Conservation (phyloP, 106 monocot species). For the Vanilla planifolia region DNA sequence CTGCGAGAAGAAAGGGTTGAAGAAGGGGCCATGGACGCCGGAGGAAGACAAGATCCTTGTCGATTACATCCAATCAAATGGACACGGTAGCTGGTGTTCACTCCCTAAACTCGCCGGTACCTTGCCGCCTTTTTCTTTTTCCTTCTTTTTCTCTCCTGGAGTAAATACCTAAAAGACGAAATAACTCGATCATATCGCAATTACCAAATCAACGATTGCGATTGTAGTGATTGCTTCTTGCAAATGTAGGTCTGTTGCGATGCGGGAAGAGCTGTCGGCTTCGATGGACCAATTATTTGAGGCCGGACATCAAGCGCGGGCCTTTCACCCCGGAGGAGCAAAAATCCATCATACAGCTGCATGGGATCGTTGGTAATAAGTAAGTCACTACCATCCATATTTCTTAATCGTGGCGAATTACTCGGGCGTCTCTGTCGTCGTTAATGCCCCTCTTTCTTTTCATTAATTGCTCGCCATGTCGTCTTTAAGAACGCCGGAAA, state of each 20-base stretch:
- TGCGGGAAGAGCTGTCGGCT: conserved; percentile 96
- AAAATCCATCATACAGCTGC: conserved; percentile 80
- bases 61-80: conserved; percentile 44
- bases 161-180: neutral
- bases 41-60: conserved; percentile 54
- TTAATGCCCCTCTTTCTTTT: neutral
- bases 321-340: conserved; percentile 79
- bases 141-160: neutral
- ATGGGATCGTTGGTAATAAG: conserved; percentile 90
- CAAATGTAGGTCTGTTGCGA: conserved; percentile 46
- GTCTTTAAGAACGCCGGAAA: neutral
- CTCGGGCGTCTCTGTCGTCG: neutral
- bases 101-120: conserved; percentile 50
- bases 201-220: neutral
- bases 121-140: neutral
- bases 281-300: conserved; percentile 86
- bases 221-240: no score
- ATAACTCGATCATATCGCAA: neutral
- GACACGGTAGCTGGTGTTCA: conserved; percentile 53
- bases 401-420: neutral
- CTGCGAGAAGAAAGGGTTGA: conserved; percentile 48
- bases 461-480: neutral
- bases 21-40: conserved; percentile 51
- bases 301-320: conserved; percentile 90
- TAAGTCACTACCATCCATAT: conserved; percentile 15